These are phyloP conservation scores for Boletus speciosus DNA, from an alignment of 768 basidiomycete species.

Conservation along the genomic window DNA sequence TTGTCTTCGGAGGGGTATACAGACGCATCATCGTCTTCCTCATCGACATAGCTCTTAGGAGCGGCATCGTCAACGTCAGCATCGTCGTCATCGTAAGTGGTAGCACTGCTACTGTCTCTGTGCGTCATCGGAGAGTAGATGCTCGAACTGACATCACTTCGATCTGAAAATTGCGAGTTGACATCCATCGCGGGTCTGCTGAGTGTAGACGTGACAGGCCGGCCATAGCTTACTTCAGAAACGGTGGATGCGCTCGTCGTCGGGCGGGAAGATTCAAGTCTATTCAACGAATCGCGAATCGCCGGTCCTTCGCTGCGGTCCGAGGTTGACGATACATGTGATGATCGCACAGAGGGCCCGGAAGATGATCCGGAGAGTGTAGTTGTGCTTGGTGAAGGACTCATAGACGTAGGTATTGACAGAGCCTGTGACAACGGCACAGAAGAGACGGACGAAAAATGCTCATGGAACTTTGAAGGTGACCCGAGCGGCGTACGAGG, in stretches of 20 bases:
- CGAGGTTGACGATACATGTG: slow-evolving; percentile 17
- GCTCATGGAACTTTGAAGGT: slow-evolving; percentile 33
- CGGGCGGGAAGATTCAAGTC: slow-evolving; percentile 14
- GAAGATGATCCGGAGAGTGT: slow-evolving; percentile 31
- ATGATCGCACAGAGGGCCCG: slow-evolving; percentile 27
- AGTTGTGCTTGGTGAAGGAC: slow-evolving; percentile 18
- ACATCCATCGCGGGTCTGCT: neutral
- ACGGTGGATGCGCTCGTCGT: slow-evolving; percentile 18
- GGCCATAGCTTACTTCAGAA: slow-evolving; percentile 23
- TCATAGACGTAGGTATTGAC: slow-evolving; percentile 7
- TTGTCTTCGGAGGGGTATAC: slow-evolving; percentile 30
- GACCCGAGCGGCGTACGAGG: slow-evolving; percentile 11
- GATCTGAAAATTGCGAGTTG: slow-evolving; percentile 20
- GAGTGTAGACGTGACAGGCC: slow-evolving; percentile 6
- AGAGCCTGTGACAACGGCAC: slow-evolving; percentile 14
- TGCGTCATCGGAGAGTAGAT: slow-evolving; percentile 17
- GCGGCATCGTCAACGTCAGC: slow-evolving; percentile 15
- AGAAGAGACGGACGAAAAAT: slow-evolving; percentile 30
- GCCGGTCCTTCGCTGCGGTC: slow-evolving; percentile 13
- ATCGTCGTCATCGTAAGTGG: slow-evolving; percentile 24
- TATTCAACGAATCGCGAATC: slow-evolving; percentile 8
- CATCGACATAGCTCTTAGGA: slow-evolving; percentile 12
- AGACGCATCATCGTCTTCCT: slow-evolving; percentile 30
- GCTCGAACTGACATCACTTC: slow-evolving; percentile 16
- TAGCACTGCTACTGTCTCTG: slow-evolving; percentile 14